phyloP scores from a whole-genome alignment of 139 green algal genomes.

The Auxenochlorella pyrenoidosa region DNA sequence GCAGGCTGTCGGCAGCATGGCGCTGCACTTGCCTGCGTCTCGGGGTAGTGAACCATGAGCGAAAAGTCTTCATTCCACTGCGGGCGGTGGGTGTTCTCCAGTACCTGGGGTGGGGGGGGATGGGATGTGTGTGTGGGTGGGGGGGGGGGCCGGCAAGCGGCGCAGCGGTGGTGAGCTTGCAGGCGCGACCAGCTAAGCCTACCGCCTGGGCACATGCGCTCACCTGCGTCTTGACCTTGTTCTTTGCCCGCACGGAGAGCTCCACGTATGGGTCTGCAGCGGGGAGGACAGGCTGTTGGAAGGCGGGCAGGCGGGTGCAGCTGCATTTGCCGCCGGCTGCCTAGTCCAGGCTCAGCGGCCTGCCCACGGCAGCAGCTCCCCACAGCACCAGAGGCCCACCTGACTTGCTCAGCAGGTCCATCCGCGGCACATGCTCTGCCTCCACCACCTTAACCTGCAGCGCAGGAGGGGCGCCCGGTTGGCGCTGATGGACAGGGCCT shows the following conservation, averaged over 20 bases:
- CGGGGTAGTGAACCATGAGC: constrained; percentile 51
- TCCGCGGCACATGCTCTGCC: constrained; percentile 33
- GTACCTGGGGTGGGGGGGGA: neutral
- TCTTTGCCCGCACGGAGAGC: constrained; percentile 24
- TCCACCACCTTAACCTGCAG: constrained; percentile 38
- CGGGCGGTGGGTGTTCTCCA: constrained; percentile 29
- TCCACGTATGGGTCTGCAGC: constrained; percentile 14
- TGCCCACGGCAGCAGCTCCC: too few species aligned
- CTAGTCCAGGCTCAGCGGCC: too few species aligned
- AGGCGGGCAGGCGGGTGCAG: too few species aligned
- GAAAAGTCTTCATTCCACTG: constrained; percentile 52
- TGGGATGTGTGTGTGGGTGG: too few species aligned
- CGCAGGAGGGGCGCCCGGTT: neutral
- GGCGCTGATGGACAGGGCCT: neutral
- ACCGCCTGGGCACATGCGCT: too few species aligned
- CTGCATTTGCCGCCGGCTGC: too few species aligned
- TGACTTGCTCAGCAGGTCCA: neutral
- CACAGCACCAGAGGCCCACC: neutral
- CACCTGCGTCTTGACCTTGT: constrained; percentile 46
- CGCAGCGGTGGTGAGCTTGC: too few species aligned
- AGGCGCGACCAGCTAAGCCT: too few species aligned
- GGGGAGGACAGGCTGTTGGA: neutral
- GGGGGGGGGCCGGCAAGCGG: neutral
- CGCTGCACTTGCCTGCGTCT: constrained; percentile 22
- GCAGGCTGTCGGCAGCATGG: too few species aligned